phyloP scores from a whole-genome alignment of 208 protist species.

The Leishmania tropica region DNA sequence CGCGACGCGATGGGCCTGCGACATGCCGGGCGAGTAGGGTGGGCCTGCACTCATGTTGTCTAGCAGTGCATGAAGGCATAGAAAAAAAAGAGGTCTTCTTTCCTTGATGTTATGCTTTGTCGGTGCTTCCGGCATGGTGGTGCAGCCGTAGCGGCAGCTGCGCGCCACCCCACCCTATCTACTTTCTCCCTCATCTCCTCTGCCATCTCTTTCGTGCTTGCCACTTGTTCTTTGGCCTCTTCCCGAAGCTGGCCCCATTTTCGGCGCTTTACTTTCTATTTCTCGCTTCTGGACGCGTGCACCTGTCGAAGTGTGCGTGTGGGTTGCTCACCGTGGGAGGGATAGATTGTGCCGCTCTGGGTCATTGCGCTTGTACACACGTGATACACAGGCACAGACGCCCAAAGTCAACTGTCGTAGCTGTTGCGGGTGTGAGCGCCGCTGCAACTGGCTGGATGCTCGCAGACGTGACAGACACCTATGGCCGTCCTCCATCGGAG shows the following conservation, averaged over 20 bases:
- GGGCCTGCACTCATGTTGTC: neutral
- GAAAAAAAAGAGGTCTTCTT: neutral
- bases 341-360: neutral
- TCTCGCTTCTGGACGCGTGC: neutral
- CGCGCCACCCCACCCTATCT: neutral
- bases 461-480: constrained; percentile 35
- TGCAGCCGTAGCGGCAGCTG: neutral
- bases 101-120: neutral
- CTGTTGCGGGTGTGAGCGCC: neutral
- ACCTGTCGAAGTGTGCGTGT: neutral
- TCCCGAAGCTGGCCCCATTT: neutral
- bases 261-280: neutral
- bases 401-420: neutral
- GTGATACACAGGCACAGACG: neutral
- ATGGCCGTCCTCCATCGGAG: constrained; percentile 44
- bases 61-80: neutral
- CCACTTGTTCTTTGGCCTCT: neutral
- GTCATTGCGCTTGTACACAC: neutral
- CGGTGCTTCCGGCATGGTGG: neutral
- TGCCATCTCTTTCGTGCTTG: neutral
- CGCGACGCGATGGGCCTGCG: neutral
- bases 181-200: neutral
- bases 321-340: neutral
- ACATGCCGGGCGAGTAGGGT: neutral
- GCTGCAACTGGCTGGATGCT: constrained; percentile 8